Evolutionary conservation across 768 basidiomycete species (phyloP), one percentile per base, ranked within the genome.

Genomic region (Pulveroboletus sp.): DNA sequence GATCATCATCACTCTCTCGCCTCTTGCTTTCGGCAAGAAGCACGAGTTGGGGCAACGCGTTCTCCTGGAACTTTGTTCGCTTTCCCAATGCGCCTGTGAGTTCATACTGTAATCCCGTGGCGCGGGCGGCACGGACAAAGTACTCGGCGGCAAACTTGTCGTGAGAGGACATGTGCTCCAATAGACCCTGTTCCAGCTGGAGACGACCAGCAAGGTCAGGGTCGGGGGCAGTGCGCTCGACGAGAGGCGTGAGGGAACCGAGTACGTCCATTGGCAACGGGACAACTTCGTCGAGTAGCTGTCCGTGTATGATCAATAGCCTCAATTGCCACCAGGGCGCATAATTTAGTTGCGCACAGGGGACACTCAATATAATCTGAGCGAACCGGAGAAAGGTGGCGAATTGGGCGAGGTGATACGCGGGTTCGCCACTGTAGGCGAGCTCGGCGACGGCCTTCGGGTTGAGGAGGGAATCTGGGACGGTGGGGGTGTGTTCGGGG

Each of bases 71-170:
- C 67, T 92, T 95, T 10, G 96, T 99, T 52, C 91, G 80, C 69
- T 86, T 92, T 36, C 96, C 96, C 46, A 94, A 74, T 9, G 93
- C 90, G 8, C 96, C 96, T 0, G 91, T 94, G 46, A 98, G 75
- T 68, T 93, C 89, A 65, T 91, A 98, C 67, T 87, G 80, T 56
- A 99, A 67, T 4, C 84, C 86, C 14, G 85, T 88, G 31, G 83
- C 79, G 43, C 77, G 76, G 0, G 91, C 88, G 0, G 94, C 92
- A 14, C 75, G 73, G 33, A 92, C 74, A 59, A 97, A 97, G 47
- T 74, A 73, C 39, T 85, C 83, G 10, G 84, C 82, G 6, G 96
- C 93, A 1, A 72, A 62, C 64, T 83, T 88, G 67, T 96, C 91
- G 60, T 86, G 82, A 12, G 74, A 69, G 42, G 89, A 71, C n/a